Evolutionary conservation across 1,284 basidiomycete genomes (phyloP).

Genomic region (Megacollybia platyphylla): DNA sequence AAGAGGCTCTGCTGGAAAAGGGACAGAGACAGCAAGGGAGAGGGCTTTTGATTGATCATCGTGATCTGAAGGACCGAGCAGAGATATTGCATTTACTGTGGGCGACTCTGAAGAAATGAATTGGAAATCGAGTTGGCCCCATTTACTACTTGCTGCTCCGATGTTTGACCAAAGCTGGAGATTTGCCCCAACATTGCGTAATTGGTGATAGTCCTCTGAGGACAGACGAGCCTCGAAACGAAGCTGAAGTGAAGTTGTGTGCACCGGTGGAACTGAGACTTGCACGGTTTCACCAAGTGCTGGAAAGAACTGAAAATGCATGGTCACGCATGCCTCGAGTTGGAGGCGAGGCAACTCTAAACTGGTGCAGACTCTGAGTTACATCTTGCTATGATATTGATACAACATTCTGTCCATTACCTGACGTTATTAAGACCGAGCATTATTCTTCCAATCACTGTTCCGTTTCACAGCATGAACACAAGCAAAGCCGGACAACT

Average conservation of each 20-base stretch:
- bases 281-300: slow-evolving; percentile 17
- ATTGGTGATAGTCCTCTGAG: slow-evolving; percentile 18
- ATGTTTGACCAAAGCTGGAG: slow-evolving; percentile 37
- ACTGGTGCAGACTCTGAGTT: no score
- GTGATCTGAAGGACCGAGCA: slow-evolving; percentile 4
- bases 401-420: no score
- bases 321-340: background rate
- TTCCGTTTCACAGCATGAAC: background rate
- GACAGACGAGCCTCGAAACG: slow-evolving; percentile 24
- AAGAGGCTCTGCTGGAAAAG: slow-evolving; percentile 7
- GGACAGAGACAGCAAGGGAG: slow-evolving; percentile 7
- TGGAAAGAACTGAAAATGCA: slow-evolving; percentile 19
- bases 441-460: background rate
- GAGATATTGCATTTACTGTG: slow-evolving; percentile 3
- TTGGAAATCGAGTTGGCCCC: slow-evolving; percentile 27
- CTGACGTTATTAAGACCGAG: no score
- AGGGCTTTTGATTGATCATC: slow-evolving; percentile 6
- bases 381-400: no score
- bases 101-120: slow-evolving; percentile 3
- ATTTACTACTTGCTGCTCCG: slow-evolving; percentile 18
- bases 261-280: slow-evolving; percentile 12
- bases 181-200: slow-evolving; percentile 17
- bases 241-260: slow-evolving; percentile 13
- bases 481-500: slow-evolving; percentile 8
- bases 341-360: background rate